These are phyloP conservation scores for Aquilaria yunnanensis DNA, from an alignment of 345 rosid genomes.

Conservation along the genomic window DNA sequence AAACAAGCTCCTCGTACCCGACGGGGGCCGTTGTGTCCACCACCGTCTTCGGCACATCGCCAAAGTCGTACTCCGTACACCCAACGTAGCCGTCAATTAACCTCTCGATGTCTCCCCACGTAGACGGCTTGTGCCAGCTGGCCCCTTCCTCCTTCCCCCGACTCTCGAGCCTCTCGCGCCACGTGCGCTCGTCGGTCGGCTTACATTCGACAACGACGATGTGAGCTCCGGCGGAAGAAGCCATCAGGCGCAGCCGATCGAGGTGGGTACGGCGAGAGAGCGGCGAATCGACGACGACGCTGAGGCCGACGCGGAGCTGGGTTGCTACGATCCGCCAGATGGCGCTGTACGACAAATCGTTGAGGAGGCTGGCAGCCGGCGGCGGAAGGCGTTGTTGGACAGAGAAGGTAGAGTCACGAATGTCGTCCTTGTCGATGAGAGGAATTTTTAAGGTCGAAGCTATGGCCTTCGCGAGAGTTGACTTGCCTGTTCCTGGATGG, in stretches of 20 bases:
- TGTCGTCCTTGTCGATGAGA: slow-evolving; percentile 65
- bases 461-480: slow-evolving; percentile 40
- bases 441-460: slow-evolving; percentile 50
- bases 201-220: slow-evolving; percentile 46
- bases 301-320: slow-evolving; percentile 47
- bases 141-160: slow-evolving; percentile 18
- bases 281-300: slow-evolving; percentile 52
- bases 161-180: slow-evolving; percentile 48
- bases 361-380: slow-evolving; percentile 29
- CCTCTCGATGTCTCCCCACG: slow-evolving; percentile 57
- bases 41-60: slow-evolving; percentile 39
- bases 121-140: slow-evolving; percentile 63
- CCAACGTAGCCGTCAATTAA: slow-evolving; percentile 47
- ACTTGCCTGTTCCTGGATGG: slow-evolving; percentile 66
- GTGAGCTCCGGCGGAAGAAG: slow-evolving; percentile 24
- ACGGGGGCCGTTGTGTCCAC: slow-evolving; percentile 41
- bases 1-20: slow-evolving; percentile 23
- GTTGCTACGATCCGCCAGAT: slow-evolving; percentile 41
- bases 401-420: slow-evolving; percentile 45
- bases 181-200: slow-evolving; percentile 40
- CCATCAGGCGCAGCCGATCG: slow-evolving; percentile 32
- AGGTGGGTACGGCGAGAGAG: slow-evolving; percentile 45
- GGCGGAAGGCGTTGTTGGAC: slow-evolving; percentile 22
- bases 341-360: slow-evolving; percentile 49
- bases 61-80: slow-evolving; percentile 51